Evolutionary conservation across 768 basidiomycete species (phyloP), one percentile per base, ranked within the genome.

Genomic region (Pholiota molesta): DNA sequence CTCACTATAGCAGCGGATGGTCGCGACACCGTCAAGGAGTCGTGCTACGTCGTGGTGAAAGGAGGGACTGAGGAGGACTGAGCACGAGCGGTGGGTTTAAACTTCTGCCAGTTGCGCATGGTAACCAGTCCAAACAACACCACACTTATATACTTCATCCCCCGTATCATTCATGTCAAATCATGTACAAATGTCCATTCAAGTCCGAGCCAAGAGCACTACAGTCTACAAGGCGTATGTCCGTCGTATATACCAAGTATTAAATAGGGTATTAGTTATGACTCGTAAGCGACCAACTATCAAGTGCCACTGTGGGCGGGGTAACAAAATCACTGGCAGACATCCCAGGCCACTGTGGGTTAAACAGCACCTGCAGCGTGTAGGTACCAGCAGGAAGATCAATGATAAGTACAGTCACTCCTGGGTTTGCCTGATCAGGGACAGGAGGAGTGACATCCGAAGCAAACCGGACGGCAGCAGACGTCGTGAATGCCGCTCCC

Each of bases 311-410:
- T 39, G 80, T 80, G 9, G 81, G 76, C 0, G 95, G 95, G 13
- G 86, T 89, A 63, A 90, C 83, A 74, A 86, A 89, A 51, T 85
- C 79, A 56, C 70, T 73, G 2, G 69, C 69, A 35, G 84, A 78
- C 80, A 90, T 83, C 29, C 85, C 87, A 40, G 80, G 74, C 95
- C 95, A 98, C 69, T 97, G 92, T n/a, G 97, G 97, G 74, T 86
- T 95, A 79, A 99, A 91, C 72, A 99, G 73, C 55, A 98, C 89
- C 76, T 96, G 86, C 52, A 97, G 74, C 16, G 78, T 90, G 75
- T 92, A 89, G 52, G 77, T 76, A n/a, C 94, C 94, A 17, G 88
- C 86, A 28, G 83, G 80, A 5, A 89, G 75, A 65, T 77, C 81
- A 72, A 99, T 88, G 60, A 81, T 81, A 56, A 99, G 78, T 19